A percentile compares a stretch with the other conserved stretches of the same genome.
Conservation (phyloP, 768 basidiomycete species). For the Pleurotus cornucopiae region DNA sequence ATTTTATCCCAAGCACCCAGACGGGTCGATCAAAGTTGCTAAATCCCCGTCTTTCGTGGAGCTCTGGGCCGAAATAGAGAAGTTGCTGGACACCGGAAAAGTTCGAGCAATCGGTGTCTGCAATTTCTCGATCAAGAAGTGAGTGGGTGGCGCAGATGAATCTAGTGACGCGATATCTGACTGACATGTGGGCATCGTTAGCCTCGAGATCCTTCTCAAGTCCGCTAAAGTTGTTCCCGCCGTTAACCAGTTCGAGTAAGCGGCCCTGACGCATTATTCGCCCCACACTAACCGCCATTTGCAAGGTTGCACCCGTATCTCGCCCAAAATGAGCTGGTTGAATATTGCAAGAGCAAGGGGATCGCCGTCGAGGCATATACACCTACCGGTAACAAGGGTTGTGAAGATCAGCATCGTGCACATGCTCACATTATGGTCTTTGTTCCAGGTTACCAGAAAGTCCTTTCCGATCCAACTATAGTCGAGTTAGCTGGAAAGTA, state of each 20-base stretch:
- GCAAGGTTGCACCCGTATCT: conserved; percentile 51
- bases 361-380: conserved; percentile 46
- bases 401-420: too few species aligned
- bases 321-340: conserved; percentile 38
- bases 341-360: conserved; percentile 44
- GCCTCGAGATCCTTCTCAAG: conserved; percentile 33
- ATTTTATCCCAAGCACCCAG: conserved; percentile 19
- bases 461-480: conserved; percentile 43
- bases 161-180: not conserved
- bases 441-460: conserved; percentile 31
- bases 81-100: conserved; percentile 39
- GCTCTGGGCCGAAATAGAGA: conserved; percentile 49
- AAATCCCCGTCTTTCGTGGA: conserved; percentile 32
- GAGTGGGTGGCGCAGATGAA: conserved; percentile 8
- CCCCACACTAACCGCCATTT: too few species aligned
- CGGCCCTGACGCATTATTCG: too few species aligned
- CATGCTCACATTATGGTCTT: not conserved
- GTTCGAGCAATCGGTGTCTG: conserved; percentile 52
- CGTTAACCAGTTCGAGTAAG: conserved; percentile 19
- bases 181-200: conserved; percentile 10
- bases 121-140: conserved; percentile 60
- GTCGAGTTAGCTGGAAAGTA: conserved; percentile 42
- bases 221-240: conserved; percentile 41
- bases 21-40: conserved; percentile 29
- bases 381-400: conserved; percentile 31